Evolutionary conservation across 306 rosid genomes (phyloP).

Genomic region (Parietaria judaica): DNA sequence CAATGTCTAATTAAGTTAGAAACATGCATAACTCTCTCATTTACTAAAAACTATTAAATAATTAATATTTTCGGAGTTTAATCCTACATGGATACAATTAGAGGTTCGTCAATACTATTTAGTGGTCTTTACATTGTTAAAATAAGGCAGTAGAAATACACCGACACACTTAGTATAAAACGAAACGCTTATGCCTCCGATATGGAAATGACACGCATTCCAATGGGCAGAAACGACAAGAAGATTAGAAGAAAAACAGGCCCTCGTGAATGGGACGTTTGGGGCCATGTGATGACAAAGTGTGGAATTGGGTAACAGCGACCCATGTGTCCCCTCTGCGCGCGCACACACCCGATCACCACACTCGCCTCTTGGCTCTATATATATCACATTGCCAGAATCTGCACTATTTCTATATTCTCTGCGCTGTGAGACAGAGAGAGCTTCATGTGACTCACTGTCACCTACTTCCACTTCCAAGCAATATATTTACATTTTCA

Average conservation of each 20-base stretch:
- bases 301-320: constrained; percentile 21
- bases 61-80: too few relatives aligned
- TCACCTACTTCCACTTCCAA: constrained; percentile 45
- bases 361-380: constrained; percentile 11
- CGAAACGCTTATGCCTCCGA: too few relatives aligned
- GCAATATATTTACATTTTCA: not conserved
- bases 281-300: constrained; percentile 36
- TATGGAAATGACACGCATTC: constrained; percentile 72
- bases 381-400: not conserved
- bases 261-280: constrained; percentile 60
- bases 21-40: too few relatives aligned
- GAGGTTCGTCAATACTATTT: too few relatives aligned
- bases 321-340: constrained; percentile 22
- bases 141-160: too few relatives aligned
- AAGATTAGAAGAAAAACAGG: constrained; percentile 52
- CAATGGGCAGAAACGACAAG: constrained; percentile 74
- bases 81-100: too few relatives aligned
- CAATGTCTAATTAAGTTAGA: too few relatives aligned
- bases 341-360: not conserved
- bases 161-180: too few relatives aligned
- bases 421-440: not conserved
- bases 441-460: constrained; percentile 52
- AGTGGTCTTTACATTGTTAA: too few relatives aligned
- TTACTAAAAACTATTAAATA: too few relatives aligned
- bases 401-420: not conserved